A percentile compares a stretch with the other conserved stretches of the same genome.
phyloP scores from a whole-genome alignment of 2,329 filamentous ascomycete species.

The Neophaeococcomyces aloes region DNA sequence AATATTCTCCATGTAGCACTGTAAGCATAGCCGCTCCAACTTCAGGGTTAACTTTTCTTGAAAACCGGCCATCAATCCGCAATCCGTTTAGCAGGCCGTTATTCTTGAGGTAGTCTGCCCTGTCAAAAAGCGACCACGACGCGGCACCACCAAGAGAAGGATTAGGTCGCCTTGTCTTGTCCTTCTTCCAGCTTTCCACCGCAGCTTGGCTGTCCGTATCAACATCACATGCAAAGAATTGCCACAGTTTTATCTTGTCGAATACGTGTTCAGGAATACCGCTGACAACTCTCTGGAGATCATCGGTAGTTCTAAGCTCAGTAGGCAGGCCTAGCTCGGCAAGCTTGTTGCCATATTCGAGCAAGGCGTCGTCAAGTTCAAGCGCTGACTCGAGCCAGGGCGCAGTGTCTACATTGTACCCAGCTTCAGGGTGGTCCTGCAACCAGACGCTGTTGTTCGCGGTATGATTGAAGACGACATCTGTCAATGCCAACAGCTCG shows the following conservation, averaged over 20 bases:
- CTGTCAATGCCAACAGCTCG: slow-evolving; percentile 76
- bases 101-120: slow-evolving; percentile 51
- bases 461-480: slow-evolving; percentile 97
- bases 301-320: slow-evolving; percentile 57
- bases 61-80: slow-evolving; percentile 68
- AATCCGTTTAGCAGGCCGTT: slow-evolving; percentile 62
- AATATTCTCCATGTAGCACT: slow-evolving; percentile 57
- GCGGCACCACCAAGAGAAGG: slow-evolving; percentile 43
- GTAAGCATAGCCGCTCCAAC: slow-evolving; percentile 60
- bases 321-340: slow-evolving; percentile 62
- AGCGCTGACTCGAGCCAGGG: slow-evolving; percentile 59
- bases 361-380: slow-evolving; percentile 66
- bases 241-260: slow-evolving; percentile 70
- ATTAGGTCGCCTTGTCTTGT: slow-evolving; percentile 46
- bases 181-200: slow-evolving; percentile 60
- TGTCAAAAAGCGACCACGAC: slow-evolving; percentile 46
- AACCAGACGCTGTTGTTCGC: slow-evolving; percentile 94
- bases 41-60: slow-evolving; percentile 58
- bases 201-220: slow-evolving; percentile 59
- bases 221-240: slow-evolving; percentile 80
- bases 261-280: slow-evolving; percentile 73
- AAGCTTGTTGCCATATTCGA: slow-evolving; percentile 54
- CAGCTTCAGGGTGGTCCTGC: slow-evolving; percentile 84
- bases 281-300: slow-evolving; percentile 72
- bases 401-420: slow-evolving; percentile 86